Base-by-base conservation (phyloP, 1,284 basidiomycete species). In the Ustilago tritici region DNA sequence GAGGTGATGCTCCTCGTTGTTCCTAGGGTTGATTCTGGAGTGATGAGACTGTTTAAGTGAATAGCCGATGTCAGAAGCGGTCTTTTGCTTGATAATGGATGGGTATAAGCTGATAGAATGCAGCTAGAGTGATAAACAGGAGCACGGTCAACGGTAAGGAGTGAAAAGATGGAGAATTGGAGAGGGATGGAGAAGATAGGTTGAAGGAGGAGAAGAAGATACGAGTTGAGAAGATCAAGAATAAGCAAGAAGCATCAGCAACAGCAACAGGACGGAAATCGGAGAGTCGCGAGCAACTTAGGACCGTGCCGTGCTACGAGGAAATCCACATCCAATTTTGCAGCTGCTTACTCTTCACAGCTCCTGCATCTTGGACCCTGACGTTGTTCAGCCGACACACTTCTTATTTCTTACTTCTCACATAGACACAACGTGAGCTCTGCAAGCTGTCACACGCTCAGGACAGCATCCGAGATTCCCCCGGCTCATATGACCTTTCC, bases 311-410 rank as follows among this genome's bases (percentile, higher is more conserved):
- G 10, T 28, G n/a, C 10, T n/a, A 17, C n/a, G 43, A 54, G 52
- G 52, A 54, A 28, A 54, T 54, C 36, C 50, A 31, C 52, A 19
- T 53, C 4, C 50, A 53, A 34, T 4, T 53, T 53, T 53, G 31
- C 23, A n/a, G 32, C 28, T 53, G 50, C 52, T 54, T 54, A 50
- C 49, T 50, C 23, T 32, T 31, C 28, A 14, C 28, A 31, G 49
- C 49, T 50, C 43, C 43, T 46, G 43, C 43, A 46, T 46, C 43
- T 19, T 46, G 43, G 19, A 46, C 43, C 43, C 43, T 46, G 43
- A 46, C 43, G n/a, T 46, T 50, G 28, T 32, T 46, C 41, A 46
- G 49, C n/a, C 4, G 14, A 11, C 28, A 19, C 28, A 8, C 28
- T 50, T 23, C 19, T 11, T 40, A 17, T 17, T 40, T 10, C 38